Conservation (phyloP, 78 protist genomes). For the Bodo saltans region DNA sequence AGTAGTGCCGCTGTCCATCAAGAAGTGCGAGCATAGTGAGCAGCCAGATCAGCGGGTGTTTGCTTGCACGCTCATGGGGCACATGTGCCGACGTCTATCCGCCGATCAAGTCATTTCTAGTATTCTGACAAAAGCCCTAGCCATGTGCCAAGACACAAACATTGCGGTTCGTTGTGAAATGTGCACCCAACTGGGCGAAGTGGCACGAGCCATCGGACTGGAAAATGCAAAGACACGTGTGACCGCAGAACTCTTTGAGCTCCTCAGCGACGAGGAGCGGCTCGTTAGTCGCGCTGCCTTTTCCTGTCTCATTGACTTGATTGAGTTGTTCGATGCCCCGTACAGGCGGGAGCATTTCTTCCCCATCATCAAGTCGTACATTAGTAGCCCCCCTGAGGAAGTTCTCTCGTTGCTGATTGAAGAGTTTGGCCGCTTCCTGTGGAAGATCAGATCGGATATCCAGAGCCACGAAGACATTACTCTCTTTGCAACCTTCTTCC, state of each 20-base stretch:
- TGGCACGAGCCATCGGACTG: background rate
- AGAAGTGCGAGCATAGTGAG: background rate
- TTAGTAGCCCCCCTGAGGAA: background rate
- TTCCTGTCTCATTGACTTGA: background rate
- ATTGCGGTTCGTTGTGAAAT: background rate
- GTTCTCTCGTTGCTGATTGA: background rate
- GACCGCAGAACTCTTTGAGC: background rate
- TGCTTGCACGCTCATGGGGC: background rate
- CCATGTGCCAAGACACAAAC: background rate
- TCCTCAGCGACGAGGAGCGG: background rate
- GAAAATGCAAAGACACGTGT: background rate
- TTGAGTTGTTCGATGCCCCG: background rate
- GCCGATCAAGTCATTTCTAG: background rate
- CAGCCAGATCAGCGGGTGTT: background rate
- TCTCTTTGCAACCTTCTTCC: background rate
- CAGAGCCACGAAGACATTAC: background rate
- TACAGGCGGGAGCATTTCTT: background rate
- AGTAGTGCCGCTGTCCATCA: background rate
- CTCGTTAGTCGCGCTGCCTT: background rate
- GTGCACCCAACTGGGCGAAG: background rate
- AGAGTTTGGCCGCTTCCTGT: background rate
- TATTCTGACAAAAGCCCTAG: background rate
- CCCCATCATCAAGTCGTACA: background rate
- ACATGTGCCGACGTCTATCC: background rate
- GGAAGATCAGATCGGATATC: background rate